A percentile compares a stretch with the other conserved stretches of the same genome.
Conservation (phyloP, 2,329 filamentous ascomycete species). For the Daldinia sp. region DNA sequence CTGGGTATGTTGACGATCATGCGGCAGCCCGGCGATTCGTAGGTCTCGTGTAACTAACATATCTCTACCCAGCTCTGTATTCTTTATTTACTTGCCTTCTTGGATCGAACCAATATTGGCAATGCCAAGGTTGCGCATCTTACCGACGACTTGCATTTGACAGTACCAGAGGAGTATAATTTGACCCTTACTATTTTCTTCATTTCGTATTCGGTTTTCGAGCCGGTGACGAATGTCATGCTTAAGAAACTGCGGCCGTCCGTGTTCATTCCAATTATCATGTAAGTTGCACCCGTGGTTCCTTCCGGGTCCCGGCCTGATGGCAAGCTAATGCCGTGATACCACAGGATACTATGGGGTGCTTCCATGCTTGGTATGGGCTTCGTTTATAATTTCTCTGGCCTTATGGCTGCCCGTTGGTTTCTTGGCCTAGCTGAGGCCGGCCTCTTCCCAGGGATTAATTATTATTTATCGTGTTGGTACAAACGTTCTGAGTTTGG, state of each 20-base stretch:
- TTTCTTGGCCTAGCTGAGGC: constrained; percentile 79
- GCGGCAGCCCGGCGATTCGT: not conserved
- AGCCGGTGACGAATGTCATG: constrained; percentile 79
- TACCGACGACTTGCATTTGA: constrained; percentile 66
- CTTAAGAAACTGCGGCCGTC: constrained; percentile 80
- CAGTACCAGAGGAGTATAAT: constrained; percentile 71
- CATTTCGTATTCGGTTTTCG: constrained; percentile 82
- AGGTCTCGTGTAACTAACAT: constrained; percentile 13
- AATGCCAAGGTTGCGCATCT: constrained; percentile 71
- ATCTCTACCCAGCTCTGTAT: constrained; percentile 62
- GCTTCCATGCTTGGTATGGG: constrained; percentile 74
- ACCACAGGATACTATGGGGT: constrained; percentile 68
- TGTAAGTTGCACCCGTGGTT: constrained; percentile 59
- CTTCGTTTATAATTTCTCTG: constrained; percentile 68
- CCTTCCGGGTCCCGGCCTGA: constrained; percentile 8
- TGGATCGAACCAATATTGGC: constrained; percentile 77
- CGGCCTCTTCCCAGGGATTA: constrained; percentile 78
- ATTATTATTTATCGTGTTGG: constrained; percentile 86
- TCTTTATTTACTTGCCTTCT: constrained; percentile 77
- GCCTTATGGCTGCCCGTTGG: constrained; percentile 72
- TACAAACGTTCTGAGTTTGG: constrained; percentile 83
- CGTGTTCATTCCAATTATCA: constrained; percentile 82
- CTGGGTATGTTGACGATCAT: constrained; percentile 42
- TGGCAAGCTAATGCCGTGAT: constrained; percentile 36
- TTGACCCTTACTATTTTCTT: constrained; percentile 84